A percentile compares a stretch with the other conserved stretches of the same genome.
phyloP scores from a whole-genome alignment of 2,329 filamentous ascomycete genomes.

The Phialophora expanda region DNA sequence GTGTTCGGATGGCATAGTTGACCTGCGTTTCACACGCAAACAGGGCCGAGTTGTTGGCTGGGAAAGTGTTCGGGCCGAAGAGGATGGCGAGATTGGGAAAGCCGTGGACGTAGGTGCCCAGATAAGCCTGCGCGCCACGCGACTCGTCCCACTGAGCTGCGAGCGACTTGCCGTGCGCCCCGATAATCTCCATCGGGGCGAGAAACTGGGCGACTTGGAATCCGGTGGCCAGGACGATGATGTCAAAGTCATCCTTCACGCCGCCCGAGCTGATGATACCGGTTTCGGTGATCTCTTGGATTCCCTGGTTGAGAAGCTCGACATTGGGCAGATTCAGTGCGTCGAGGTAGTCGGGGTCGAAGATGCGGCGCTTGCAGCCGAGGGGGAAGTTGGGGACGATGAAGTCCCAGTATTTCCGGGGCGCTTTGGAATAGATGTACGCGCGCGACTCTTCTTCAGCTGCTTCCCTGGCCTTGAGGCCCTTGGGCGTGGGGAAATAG shows the following conservation, averaged over 20 bases:
- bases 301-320: conserved; percentile 50
- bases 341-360: conserved; percentile 61
- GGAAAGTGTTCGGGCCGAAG: conserved; percentile 61
- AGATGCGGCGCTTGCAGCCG: conserved; percentile 68
- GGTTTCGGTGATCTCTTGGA: conserved; percentile 15
- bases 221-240: conserved; percentile 46
- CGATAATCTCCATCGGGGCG: conserved; percentile 43
- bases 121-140: conserved; percentile 43
- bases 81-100: conserved; percentile 70
- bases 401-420: conserved; percentile 64
- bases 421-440: conserved; percentile 57
- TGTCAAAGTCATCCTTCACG: conserved; percentile 37
- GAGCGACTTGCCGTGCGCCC: conserved; percentile 39
- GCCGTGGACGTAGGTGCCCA: conserved; percentile 57
- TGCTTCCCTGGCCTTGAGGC: conserved; percentile 1
- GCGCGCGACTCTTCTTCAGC: conserved; percentile 24
- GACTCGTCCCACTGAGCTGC: conserved; percentile 43
- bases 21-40: conserved; percentile 11
- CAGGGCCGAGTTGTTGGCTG: conserved; percentile 7
- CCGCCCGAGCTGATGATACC: conserved; percentile 13
- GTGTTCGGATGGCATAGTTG: conserved; percentile 5
- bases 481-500: conserved; percentile 45
- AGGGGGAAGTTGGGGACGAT: conserved; percentile 66
- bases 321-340: conserved; percentile 60
- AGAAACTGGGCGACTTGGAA: conserved; percentile 47